Base-by-base conservation (phyloP, 2,329 filamentous ascomycete genomes). In the Emericellopsis cladophorae region DNA sequence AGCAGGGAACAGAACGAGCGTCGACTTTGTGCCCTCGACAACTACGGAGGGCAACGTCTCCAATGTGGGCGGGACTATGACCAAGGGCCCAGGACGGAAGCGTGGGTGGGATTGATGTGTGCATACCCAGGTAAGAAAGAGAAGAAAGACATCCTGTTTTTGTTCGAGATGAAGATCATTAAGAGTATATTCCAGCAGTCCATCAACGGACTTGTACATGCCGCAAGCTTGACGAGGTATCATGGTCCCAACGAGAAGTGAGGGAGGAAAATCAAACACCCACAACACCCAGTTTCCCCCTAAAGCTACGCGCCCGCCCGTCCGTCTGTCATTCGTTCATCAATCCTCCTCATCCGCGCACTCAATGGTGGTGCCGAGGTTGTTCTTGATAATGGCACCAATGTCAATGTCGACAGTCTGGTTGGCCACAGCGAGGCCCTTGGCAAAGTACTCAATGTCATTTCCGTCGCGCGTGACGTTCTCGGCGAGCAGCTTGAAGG, bases 351-450 rank as follows among this genome's bases (percentile, higher is more conserved):
- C 21, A 16, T 24, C 22, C 11, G 14, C 42, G 47, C 55, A 58
- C 15, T 40, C 44, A 26, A 61, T 41, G n/a, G 45, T 49, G 31
- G 59, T 41, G 31, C 46, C 46, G 22, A 65, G 44, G 12, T 48
- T 47, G 26, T 51, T 50, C 47, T 59, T 51, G 36, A 75, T 51
- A 9, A 70, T 66, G 12, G 54, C 47, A 31, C 60, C 63, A 36
- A 77, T 64, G 47, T 77, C 59, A 46, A 82, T 65, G 22, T 66
- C 52, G 38, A 79, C 55, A 34, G 65, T 68, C 53, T 73, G 63
- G 45, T 70, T 70, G 44, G 61, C 65, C 36, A 64, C 59, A 44
- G 59, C 61, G 22, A 82, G 66, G 18, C 75, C 73, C 15, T 69
- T 60, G 44, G 67, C 62, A 45, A 74, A 78, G 57, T 80, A 81